Evolutionary conservation across 768 basidiomycete species (phyloP), one percentile per base, ranked within the genome.

Genomic region (Tricholoma flavovirens): DNA sequence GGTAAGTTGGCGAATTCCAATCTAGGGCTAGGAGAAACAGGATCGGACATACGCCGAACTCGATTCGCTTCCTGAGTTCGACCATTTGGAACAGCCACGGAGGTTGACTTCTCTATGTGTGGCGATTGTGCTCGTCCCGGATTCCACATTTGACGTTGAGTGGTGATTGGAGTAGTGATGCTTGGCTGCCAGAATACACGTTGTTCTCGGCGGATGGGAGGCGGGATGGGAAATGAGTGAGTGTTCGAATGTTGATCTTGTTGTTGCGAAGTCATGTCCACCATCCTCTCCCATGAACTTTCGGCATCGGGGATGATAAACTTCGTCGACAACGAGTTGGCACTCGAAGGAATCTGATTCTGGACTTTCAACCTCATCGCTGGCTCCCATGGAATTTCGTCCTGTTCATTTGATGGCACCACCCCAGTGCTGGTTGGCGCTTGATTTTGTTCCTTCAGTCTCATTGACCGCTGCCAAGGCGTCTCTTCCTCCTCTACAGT

Each of bases 31-130:
- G 59, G 67, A 29, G 67, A 66, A 14, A 63, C 62, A 26, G 67
- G 68, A 54, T 73, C 70, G 2, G 71, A 70, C 59, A 64, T 64
- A 33, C 68, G 66, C 22, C 69, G 67, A 35, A 62, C 51, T 5
- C 67, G 64, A 29, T 59, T 60, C 5, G 63, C n/a, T 43, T 50
- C 22, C 24, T 56, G 51, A 42, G 53, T 49, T 52, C 55, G 46
- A 30, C 55, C 51, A 30, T 21, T 54, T 32, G 66, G 58, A 4
- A 43, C 48, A 32, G 54, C 30, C 43, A 55, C 12, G 32, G 46
- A 32, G 48, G 26, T 49, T 22, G 65, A 33, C 30, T 66, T 66
- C 22, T 68, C 65, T 26, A 69, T 64, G 46, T 62, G 59, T 43
- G 61, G 55, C 21, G 29, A 24, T 5, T 48, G 54, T 35, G 45